These are phyloP conservation scores for Aureobasidium sp. DNA, from an alignment of 2,329 filamentous ascomycete genomes.

Conservation along the genomic window DNA sequence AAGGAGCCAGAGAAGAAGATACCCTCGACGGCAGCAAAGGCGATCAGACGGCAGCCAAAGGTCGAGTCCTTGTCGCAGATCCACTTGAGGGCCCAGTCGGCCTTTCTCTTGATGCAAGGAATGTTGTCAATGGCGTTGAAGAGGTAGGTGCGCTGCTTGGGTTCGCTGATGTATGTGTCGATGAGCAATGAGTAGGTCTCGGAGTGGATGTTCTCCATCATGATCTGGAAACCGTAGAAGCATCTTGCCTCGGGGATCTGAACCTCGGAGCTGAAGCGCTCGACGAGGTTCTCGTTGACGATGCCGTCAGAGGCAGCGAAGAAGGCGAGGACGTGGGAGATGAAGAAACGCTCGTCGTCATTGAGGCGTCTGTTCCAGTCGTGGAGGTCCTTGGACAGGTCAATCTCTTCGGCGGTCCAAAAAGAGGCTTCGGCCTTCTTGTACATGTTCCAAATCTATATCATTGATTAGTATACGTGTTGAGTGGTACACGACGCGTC, in stretches of 20 bases:
- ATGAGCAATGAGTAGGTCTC: conserved; percentile 99
- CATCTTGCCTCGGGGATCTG: conserved; percentile 96
- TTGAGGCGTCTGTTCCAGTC: conserved; percentile 98
- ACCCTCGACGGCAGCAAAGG: conserved; percentile 95
- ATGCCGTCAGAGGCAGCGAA: conserved; percentile 98
- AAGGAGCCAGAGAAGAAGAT: conserved; percentile 99
- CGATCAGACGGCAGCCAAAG: conserved; percentile 90
- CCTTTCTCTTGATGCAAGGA: conserved; percentile 96
- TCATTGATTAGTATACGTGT: conserved; percentile 32
- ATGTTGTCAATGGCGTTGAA: conserved; percentile 99
- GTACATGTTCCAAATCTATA: conserved; percentile 99
- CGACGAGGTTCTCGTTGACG: conserved; percentile 98
- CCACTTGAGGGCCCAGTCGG: conserved; percentile 94
- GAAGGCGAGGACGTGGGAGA: conserved; percentile 97
- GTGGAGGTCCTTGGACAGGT: conserved; percentile 96
- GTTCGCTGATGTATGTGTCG: conserved; percentile 98
- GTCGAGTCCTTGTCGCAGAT: conserved; percentile 90
- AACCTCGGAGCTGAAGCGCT: conserved; percentile 95
- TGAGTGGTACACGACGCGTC: conserved; percentile 55
- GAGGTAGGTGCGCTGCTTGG: conserved; percentile 83
- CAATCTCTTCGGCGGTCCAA: conserved; percentile 99
- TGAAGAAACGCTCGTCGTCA: conserved; percentile 95
- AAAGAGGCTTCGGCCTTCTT: conserved; percentile 99
- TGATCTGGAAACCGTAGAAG: conserved; percentile 99
- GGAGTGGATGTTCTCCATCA: conserved; percentile 99